Percentiles rank a stretch among this genome's conserved stretches.
Evolutionary conservation across 1,284 basidiomycete genomes (phyloP).

Genomic region (Cerrena zonata): DNA sequence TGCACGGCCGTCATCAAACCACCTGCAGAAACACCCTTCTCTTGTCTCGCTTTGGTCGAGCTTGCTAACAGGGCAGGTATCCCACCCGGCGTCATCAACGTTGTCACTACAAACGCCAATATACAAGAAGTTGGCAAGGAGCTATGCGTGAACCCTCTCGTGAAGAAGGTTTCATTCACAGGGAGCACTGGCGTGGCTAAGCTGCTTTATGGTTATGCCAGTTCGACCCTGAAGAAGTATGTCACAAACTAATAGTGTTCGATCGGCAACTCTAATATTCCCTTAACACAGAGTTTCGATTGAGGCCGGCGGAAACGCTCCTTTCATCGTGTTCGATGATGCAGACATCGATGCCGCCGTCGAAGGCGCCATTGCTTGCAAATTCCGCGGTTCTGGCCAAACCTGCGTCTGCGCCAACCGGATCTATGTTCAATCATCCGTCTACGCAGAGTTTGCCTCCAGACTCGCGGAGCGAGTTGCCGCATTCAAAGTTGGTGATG

Average conservation of each 20-base stretch:
- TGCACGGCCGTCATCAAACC: slow-evolving; percentile 96
- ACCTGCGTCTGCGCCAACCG: slow-evolving; percentile 85
- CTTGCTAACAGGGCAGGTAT: slow-evolving; percentile 83
- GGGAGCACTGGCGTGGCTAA: slow-evolving; percentile 91
- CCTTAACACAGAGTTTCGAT: slow-evolving; percentile 66
- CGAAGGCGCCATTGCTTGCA: slow-evolving; percentile 80
- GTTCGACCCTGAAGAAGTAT: slow-evolving; percentile 87
- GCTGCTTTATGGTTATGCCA: slow-evolving; percentile 77
- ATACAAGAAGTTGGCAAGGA: slow-evolving; percentile 78
- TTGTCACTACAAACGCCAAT: slow-evolving; percentile 83
- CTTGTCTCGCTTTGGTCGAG: slow-evolving; percentile 84
- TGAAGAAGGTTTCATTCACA: slow-evolving; percentile 92
- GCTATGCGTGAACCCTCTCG: slow-evolving; percentile 67
- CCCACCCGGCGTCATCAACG: slow-evolving; percentile 91
- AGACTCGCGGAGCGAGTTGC: slow-evolving; percentile 78
- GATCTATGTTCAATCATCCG: slow-evolving; percentile 79
- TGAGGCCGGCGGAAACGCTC: slow-evolving; percentile 85
- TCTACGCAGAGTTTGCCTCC: slow-evolving; percentile 83
- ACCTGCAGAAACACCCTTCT: slow-evolving; percentile 92
- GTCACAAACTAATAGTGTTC: slow-evolving; percentile 15
- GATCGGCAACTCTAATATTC: slow-evolving; percentile 3
- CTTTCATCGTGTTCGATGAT: slow-evolving; percentile 96
- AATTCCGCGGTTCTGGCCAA: slow-evolving; percentile 91
- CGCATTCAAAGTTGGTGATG: slow-evolving; percentile 88
- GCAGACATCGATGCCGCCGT: slow-evolving; percentile 92